Evolutionary conservation across 148 eudicot species (phyloP), one percentile per base, ranked within the genome.

Genomic region (Linanthus parryae): DNA sequence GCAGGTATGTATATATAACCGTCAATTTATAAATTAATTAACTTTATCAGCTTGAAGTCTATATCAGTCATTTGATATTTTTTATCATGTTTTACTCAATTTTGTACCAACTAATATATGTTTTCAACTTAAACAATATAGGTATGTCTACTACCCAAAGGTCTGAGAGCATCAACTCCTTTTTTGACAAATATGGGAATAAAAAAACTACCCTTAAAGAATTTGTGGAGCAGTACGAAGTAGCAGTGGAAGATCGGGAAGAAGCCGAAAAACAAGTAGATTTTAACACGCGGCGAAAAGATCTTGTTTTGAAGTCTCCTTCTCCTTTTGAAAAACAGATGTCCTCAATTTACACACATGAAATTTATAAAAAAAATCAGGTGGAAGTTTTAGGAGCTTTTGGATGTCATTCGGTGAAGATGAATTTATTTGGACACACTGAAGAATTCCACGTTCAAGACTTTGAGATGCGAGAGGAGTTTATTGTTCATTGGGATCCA

Each of bases 121-220:
- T n/a, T n/a, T n/a, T n/a, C n/a, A n/a, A n/a, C n/a, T n/a, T n/a
- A n/a, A n/a, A n/a, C n/a, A n/a, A n/a, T n/a, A n/a, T n/a, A n/a
- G n/a, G n/a, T n/a, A 48, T 48, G 52, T 48, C 33, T 5, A 48
- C 52, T 1, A 48, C 52, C 26, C 52, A 48, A 48, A 48, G 31
- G 23, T 25, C 52, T 1, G 20, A 48, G 26, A 48, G 33, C 26
- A 48, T 48, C 3, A 48, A 48, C 20, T 25, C 33, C 5, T 17
- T 25, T 11, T 48, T 19, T 48, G 52, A 48, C 24, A 44, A 44
- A 44, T 44, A 44, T 44, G 48, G 15, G 22, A 44, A 44, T 13
- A 44, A 44, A 23, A 48, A 25, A 12, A 48, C 26, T n/a, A 24
- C 7, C n/a, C 4, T 24, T 17, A 24, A 48, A 12, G 52, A 48